phyloP scores from a whole-genome alignment of 2,329 filamentous ascomycete genomes.

The Cytospora piceae region DNA sequence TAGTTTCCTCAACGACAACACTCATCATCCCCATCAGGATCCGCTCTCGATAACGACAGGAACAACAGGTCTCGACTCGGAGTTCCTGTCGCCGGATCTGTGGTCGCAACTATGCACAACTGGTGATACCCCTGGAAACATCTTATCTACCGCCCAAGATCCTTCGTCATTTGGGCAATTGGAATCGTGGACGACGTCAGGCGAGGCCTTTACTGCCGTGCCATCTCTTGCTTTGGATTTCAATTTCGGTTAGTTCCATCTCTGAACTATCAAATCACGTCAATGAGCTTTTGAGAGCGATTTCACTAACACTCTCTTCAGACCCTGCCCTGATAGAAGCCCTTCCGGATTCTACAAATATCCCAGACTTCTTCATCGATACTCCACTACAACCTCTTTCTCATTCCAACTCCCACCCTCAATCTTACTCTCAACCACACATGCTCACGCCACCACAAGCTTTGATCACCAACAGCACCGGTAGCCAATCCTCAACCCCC shows the following conservation, averaged over 20 bases:
- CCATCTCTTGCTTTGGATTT: slow-evolving; percentile 26
- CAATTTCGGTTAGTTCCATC: slow-evolving; percentile 20
- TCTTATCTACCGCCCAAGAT: slow-evolving; percentile 20
- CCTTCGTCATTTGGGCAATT: slow-evolving; percentile 26
- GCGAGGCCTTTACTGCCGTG: slow-evolving; percentile 17
- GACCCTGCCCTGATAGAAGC: slow-evolving; percentile 29
- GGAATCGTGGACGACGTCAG: slow-evolving; percentile 22
- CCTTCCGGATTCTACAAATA: slow-evolving; percentile 25
- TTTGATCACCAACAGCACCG: slow-evolving; percentile 3
- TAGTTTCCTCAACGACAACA: slow-evolving; percentile 21
- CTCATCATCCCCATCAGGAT: slow-evolving; percentile 8
- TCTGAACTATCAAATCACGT: no score
- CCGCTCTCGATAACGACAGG: slow-evolving; percentile 12
- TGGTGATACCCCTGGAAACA: slow-evolving; percentile 13
- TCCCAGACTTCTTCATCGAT: slow-evolving; percentile 30
- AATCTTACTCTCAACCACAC: slow-evolving; percentile 10
- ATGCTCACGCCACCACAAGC: slow-evolving; percentile 13
- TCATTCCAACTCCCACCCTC: neutral
- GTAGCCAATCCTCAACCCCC: slow-evolving; percentile 20
- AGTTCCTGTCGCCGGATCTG: slow-evolving; percentile 20
- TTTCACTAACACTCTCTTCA: slow-evolving; percentile 1
- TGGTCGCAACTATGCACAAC: slow-evolving; percentile 15
- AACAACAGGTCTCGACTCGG: slow-evolving; percentile 16
- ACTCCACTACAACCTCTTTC: slow-evolving; percentile 6
- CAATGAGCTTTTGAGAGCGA: no score